Conservation (phyloP, 2,329 filamentous ascomycete genomes). For the Rutstroemia sydowiana region DNA sequence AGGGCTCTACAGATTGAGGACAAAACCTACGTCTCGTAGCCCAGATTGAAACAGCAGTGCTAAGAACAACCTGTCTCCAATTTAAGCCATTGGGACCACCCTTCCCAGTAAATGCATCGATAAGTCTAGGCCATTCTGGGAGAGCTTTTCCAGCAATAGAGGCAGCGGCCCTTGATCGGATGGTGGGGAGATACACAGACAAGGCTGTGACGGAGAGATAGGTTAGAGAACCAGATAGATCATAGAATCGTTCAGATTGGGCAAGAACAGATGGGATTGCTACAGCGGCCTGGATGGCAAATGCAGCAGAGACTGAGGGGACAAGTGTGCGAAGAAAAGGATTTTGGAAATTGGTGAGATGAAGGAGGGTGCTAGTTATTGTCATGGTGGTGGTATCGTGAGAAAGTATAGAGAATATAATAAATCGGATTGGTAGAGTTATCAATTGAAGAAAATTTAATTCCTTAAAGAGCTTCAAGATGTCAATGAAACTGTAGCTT, state of each 20-base stretch:
- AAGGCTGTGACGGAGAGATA: slow-evolving; percentile 34
- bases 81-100: slow-evolving; percentile 40
- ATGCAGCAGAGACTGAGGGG: slow-evolving; percentile 54
- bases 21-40: slow-evolving; percentile 45
- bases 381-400: slow-evolving; percentile 17
- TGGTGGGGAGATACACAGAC: slow-evolving; percentile 47
- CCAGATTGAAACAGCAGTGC: slow-evolving; percentile 53
- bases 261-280: slow-evolving; percentile 54
- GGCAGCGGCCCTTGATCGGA: slow-evolving; percentile 46
- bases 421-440: not conserved
- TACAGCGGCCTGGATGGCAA: slow-evolving; percentile 54
- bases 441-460: not conserved
- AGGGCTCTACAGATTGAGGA: not conserved
- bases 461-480: no score
- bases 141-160: slow-evolving; percentile 33
- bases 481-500: no score
- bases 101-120: slow-evolving; percentile 37
- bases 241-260: slow-evolving; percentile 61
- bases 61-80: slow-evolving; percentile 53
- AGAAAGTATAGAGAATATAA: not conserved
- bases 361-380: slow-evolving; percentile 43
- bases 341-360: slow-evolving; percentile 51
- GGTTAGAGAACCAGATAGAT: slow-evolving; percentile 58
- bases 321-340: slow-evolving; percentile 56
- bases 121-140: slow-evolving; percentile 40